Conservation (phyloP, 1,284 basidiomycete species). For the Ganoderma boninense region DNA sequence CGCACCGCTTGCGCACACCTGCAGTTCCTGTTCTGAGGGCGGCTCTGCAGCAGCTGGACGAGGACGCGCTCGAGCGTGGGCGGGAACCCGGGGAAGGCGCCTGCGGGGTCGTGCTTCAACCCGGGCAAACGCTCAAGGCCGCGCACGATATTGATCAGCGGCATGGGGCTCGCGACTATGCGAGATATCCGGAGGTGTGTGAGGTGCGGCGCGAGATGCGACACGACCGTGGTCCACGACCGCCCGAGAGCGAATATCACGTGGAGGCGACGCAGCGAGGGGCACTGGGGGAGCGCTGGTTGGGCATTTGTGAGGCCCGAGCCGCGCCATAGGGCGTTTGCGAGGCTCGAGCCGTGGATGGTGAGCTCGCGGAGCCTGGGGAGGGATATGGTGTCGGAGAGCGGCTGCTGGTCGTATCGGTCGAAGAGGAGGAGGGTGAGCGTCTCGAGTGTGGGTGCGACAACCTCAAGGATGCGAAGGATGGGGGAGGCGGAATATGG, state of each 20-base stretch:
- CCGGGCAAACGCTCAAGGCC: not conserved
- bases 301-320: too few species aligned
- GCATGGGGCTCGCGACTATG: not conserved
- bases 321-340: not conserved
- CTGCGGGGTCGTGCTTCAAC: not conserved
- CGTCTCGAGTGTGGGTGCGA: not conserved
- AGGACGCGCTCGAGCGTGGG: not conserved
- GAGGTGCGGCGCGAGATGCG: not conserved
- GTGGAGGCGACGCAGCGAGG: not conserved
- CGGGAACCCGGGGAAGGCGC: not conserved
- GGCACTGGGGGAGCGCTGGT: not conserved
- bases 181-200: not conserved
- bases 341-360: not conserved
- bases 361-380: not conserved
- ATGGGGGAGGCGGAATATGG: not conserved
- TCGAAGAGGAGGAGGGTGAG: not conserved
- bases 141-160: not conserved
- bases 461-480: not conserved
- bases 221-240: not conserved
- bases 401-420: not conserved
- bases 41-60: not conserved
- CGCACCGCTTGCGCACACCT: not conserved
- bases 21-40: not conserved
- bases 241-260: not conserved
- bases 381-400: not conserved